A percentile compares a stretch with the other conserved stretches of the same genome.
phyloP scores from a whole-genome alignment of 371 early-diverging fungal species.

The Rhizomucor miehei region DNA sequence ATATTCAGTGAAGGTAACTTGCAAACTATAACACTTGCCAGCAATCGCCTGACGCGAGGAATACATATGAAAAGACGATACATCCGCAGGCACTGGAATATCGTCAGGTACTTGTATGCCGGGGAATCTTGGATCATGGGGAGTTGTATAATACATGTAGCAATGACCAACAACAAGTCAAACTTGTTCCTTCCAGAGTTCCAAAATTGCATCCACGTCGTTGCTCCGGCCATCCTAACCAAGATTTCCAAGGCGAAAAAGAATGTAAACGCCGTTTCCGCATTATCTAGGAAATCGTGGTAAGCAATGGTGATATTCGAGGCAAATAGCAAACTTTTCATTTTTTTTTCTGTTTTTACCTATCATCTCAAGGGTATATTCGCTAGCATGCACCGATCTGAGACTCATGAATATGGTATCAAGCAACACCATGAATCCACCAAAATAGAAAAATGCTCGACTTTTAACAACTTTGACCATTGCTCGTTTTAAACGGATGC shows the following conservation, averaged over 20 bases:
- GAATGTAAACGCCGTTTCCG: slow-evolving; percentile 51
- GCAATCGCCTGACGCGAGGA: slow-evolving; percentile 47
- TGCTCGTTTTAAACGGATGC: slow-evolving; percentile 26
- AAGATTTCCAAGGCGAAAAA: slow-evolving; percentile 51
- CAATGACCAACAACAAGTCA: slow-evolving; percentile 51
- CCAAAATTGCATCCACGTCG: slow-evolving; percentile 52
- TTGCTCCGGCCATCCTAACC: slow-evolving; percentile 45
- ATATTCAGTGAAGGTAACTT: background rate
- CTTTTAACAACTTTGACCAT: slow-evolving; percentile 43
- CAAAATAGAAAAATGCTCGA: slow-evolving; percentile 40
- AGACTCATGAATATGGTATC: slow-evolving; percentile 52
- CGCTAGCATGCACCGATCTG: slow-evolving; percentile 43
- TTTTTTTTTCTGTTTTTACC: slow-evolving; percentile 11
- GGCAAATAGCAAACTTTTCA: background rate
- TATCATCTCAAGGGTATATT: slow-evolving; percentile 27
- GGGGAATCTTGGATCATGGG: slow-evolving; percentile 49
- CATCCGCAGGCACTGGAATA: slow-evolving; percentile 48
- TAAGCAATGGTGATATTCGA: background rate
- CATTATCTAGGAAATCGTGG: slow-evolving; percentile 21
- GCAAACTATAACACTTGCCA: slow-evolving; percentile 28
- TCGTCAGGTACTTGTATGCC: slow-evolving; percentile 52
- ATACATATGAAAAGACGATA: slow-evolving; percentile 57
- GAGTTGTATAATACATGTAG: slow-evolving; percentile 51
- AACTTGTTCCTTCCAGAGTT: slow-evolving; percentile 39
- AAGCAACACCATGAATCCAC: slow-evolving; percentile 48